Conservation (phyloP, 805 yeast species). For the Saccharomycodes ludwigii region DNA sequence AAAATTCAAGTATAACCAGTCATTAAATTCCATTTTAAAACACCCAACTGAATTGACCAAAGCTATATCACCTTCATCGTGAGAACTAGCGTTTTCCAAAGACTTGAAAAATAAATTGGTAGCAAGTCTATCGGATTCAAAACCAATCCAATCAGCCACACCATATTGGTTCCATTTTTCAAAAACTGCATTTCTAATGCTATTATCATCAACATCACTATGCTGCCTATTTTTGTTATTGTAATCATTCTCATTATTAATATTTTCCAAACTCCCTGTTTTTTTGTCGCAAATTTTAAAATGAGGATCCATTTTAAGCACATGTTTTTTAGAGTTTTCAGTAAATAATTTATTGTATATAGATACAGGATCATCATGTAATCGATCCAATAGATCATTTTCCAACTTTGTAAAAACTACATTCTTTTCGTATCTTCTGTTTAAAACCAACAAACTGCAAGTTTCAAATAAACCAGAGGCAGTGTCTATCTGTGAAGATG, state of each 20-base stretch:
- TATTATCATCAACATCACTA: conserved; percentile 9
- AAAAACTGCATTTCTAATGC: conserved; percentile 14
- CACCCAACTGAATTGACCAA: too few species aligned
- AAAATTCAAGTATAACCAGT: too few species aligned
- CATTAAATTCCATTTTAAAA: too few species aligned
- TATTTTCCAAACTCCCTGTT: conserved; percentile 7
- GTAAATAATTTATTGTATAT: conserved; percentile 24
- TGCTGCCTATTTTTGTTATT: background rate
- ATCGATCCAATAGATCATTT: conserved; percentile 29
- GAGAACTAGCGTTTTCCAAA: conserved; percentile 28
- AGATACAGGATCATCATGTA: conserved; percentile 27
- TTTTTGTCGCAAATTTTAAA: conserved; percentile 20
- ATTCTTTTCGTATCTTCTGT: conserved; percentile 5
- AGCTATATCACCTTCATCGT: too few species aligned
- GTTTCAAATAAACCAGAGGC: too few species aligned
- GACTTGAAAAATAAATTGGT: conserved; percentile 29
- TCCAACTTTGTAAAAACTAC: conserved; percentile 27
- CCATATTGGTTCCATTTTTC: conserved; percentile 9
- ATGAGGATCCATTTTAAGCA: conserved; percentile 21
- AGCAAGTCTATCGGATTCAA: conserved; percentile 24
- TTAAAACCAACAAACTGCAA: too few species aligned
- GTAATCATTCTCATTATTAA: background rate
- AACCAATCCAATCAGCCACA: conserved; percentile 4
- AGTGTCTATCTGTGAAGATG: too few species aligned
- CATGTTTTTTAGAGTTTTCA: conserved; percentile 24